Conservation (phyloP, 306 rosid species). For the Quercus gilva region DNA sequence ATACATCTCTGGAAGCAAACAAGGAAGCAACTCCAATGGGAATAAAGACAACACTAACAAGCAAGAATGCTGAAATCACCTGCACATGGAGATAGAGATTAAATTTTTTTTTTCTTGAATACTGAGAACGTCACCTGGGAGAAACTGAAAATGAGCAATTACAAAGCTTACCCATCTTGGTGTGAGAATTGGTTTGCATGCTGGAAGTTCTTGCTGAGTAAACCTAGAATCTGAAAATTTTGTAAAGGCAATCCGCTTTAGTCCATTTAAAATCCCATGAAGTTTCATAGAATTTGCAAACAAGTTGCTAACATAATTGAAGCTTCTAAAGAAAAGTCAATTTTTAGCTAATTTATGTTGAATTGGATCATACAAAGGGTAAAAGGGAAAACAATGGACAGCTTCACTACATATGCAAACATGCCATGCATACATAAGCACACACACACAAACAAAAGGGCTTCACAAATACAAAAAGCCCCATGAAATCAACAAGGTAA, state of each 20-base stretch:
- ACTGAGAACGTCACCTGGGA: not conserved
- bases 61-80: constrained; percentile 92
- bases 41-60: constrained; percentile 69
- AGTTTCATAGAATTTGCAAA: not conserved
- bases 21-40: constrained; percentile 91
- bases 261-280: not conserved
- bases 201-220: constrained; percentile 98
- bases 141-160: not conserved
- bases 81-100: constrained; percentile 24
- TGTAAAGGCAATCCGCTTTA: constrained; percentile 15
- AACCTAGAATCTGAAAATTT: constrained; percentile 74
- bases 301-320: not conserved
- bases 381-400: not conserved
- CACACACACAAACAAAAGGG: not conserved
- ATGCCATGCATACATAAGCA: not conserved
- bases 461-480: not conserved
- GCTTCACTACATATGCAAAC: not conserved
- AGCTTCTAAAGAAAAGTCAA: not conserved
- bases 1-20: constrained; percentile 79
- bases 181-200: constrained; percentile 97
- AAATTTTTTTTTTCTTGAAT: not conserved
- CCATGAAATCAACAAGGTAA: not conserved
- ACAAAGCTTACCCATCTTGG: constrained; percentile 68
- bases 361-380: not conserved
- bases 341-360: not conserved